A percentile compares a stretch with the other conserved stretches of the same genome.
Conservation (phyloP, 176 grass and related monocot species). For the Pontederia paniculata region DNA sequence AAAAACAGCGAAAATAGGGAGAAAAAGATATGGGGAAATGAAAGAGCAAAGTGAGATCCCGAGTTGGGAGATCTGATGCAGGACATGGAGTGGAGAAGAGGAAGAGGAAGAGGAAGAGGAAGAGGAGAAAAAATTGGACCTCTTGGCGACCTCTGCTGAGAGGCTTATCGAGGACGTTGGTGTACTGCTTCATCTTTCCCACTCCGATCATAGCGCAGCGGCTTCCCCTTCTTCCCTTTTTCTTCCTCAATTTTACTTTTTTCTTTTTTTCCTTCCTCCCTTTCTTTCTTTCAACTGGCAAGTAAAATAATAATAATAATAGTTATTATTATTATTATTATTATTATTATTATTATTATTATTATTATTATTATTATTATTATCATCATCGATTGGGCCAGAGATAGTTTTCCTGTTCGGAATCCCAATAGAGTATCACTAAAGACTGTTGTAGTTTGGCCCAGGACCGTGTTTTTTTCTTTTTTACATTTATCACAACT, state of each 20-base stretch:
- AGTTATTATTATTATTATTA: too few species aligned
- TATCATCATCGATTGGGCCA: too few species aligned
- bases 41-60: background rate
- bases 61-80: background rate
- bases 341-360: too few species aligned
- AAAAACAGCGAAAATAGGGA: background rate
- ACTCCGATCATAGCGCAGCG: conserved; percentile 58
- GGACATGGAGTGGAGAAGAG: background rate
- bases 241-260: background rate
- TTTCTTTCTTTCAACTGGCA: too few species aligned
- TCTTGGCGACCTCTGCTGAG: conserved; percentile 81
- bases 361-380: too few species aligned
- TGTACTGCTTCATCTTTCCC: conserved; percentile 91
- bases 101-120: background rate
- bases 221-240: background rate
- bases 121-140: conserved; percentile 7
- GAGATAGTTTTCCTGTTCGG: too few species aligned
- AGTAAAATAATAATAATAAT: too few species aligned
- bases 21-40: background rate
- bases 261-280: background rate
- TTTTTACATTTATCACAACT: too few species aligned
- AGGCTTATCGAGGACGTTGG: conserved; percentile 83
- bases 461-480: too few species aligned
- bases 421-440: too few species aligned
- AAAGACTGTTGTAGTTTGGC: too few species aligned